Percentiles rank a stretch among this genome's conserved stretches.
Evolutionary conservation across 441 rosid genomes (phyloP).

Genomic region (Pelargonium australe): DNA sequence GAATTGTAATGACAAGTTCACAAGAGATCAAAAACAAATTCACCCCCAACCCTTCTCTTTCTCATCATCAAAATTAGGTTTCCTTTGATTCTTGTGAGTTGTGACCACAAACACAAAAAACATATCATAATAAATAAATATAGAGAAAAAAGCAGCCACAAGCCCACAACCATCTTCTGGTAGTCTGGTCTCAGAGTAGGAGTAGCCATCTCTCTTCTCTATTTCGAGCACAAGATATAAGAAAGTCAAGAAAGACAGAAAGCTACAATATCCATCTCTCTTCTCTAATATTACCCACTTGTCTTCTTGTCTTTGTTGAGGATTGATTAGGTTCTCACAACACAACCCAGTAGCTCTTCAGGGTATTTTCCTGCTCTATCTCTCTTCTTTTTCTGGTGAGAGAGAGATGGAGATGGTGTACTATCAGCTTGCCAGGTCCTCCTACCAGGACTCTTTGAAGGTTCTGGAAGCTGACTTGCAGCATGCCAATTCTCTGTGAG

Average conservation of each 20-base stretch:
- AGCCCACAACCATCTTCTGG: too few relatives aligned
- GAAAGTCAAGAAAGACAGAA: neutral
- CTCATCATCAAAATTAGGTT: too few relatives aligned
- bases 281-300: neutral
- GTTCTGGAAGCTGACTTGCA: constrained; percentile 80
- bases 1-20: too few relatives aligned
- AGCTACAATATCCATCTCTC: neutral
- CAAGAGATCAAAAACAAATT: too few relatives aligned
- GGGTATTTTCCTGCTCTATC: neutral
- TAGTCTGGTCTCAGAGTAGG: too few relatives aligned
- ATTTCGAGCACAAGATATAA: too few relatives aligned
- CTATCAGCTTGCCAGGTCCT: constrained; percentile 60
- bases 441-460: constrained; percentile 74
- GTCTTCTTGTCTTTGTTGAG: neutral
- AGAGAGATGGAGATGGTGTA: constrained; percentile 55
- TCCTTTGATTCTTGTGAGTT: too few relatives aligned
- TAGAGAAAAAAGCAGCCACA: too few relatives aligned
- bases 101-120: too few relatives aligned
- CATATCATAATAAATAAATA: too few relatives aligned
- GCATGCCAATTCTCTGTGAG: constrained; percentile 88
- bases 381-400: constrained; percentile 9
- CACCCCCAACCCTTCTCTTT: too few relatives aligned
- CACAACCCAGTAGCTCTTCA: constrained; percentile 16
- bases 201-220: too few relatives aligned
- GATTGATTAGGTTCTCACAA: neutral